These are phyloP conservation scores for Penicillium sp. DNA, from an alignment of 2,329 filamentous ascomycete species.

Conservation along the genomic window DNA sequence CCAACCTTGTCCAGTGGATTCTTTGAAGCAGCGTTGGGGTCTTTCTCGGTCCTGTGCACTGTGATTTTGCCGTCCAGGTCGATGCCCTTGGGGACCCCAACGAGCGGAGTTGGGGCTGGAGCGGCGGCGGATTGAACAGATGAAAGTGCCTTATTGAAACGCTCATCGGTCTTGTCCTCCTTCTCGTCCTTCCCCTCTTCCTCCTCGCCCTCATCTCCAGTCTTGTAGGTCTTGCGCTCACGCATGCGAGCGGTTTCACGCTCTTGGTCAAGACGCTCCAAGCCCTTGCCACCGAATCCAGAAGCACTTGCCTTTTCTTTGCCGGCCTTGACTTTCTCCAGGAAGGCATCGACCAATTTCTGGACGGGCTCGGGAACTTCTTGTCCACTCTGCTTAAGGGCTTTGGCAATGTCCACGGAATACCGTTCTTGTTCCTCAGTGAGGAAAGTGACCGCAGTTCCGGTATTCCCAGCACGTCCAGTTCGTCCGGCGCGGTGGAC, in stretches of 20 bases:
- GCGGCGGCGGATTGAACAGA: conserved; percentile 60
- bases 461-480: conserved; percentile 87
- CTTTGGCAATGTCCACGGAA: conserved; percentile 80
- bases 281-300: conserved; percentile 90
- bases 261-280: conserved; percentile 86
- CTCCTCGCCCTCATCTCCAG: conserved; percentile 75
- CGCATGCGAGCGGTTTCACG: conserved; percentile 79
- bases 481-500: conserved; percentile 92
- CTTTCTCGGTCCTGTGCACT: conserved; percentile 63
- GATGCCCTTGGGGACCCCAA: conserved; percentile 50
- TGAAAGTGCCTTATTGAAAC: conserved; percentile 56
- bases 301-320: conserved; percentile 78
- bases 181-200: conserved; percentile 64
- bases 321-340: conserved; percentile 85
- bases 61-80: conserved; percentile 65
- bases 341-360: conserved; percentile 61
- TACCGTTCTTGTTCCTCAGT: conserved; percentile 89
- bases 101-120: conserved; percentile 25
- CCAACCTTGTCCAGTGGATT: conserved; percentile 79
- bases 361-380: conserved; percentile 65
- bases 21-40: conserved; percentile 45
- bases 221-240: conserved; percentile 84
- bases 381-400: conserved; percentile 85
- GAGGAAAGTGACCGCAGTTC: conserved; percentile 90
- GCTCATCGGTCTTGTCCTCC: conserved; percentile 57